These are phyloP conservation scores for Sclerotinia sclerotiorum DNA, from an alignment of 2,329 filamentous ascomycete genomes.

Conservation along the genomic window DNA sequence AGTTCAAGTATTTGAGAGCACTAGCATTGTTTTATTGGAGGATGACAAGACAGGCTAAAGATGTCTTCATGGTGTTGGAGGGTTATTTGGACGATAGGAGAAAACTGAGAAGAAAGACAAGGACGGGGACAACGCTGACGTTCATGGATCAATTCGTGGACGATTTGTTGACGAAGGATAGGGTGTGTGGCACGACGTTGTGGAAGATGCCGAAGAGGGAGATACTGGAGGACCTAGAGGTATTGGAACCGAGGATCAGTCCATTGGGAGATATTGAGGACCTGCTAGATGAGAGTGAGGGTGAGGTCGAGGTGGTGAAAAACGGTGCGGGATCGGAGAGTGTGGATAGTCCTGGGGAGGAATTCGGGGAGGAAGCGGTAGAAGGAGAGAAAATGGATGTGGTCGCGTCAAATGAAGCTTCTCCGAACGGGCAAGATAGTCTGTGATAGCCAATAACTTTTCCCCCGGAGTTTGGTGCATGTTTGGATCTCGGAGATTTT, in stretches of 20 bases:
- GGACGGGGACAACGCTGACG: conserved; percentile 73
- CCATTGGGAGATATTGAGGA: conserved; percentile 78
- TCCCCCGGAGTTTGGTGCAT: conserved; percentile 9
- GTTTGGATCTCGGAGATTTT: conserved; percentile 5
- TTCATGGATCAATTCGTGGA: conserved; percentile 92
- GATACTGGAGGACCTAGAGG: conserved; percentile 82
- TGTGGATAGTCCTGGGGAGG: conserved; percentile 42
- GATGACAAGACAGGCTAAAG: conserved; percentile 76
- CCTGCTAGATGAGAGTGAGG: conserved; percentile 53
- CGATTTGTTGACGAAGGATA: conserved; percentile 82
- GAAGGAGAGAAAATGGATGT: conserved; percentile 27
- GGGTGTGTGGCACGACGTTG: conserved; percentile 86
- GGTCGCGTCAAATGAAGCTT: conserved; percentile 12
- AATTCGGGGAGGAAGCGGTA: conserved; percentile 43
- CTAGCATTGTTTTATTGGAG: conserved; percentile 92
- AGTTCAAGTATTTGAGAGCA: conserved; percentile 84
- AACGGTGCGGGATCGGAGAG: conserved; percentile 24
- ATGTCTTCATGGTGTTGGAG: conserved; percentile 79
- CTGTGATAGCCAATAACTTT: neutral
- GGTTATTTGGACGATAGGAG: conserved; percentile 77
- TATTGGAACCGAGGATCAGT: conserved; percentile 82
- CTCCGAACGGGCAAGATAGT: neutral
- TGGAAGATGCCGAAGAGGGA: conserved; percentile 87
- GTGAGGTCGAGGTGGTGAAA: conserved; percentile 37
- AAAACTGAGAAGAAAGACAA: conserved; percentile 76